Evolutionary conservation across 73 alveolate genomes (phyloP).

Genomic region (Durusdinium trenchii): DNA sequence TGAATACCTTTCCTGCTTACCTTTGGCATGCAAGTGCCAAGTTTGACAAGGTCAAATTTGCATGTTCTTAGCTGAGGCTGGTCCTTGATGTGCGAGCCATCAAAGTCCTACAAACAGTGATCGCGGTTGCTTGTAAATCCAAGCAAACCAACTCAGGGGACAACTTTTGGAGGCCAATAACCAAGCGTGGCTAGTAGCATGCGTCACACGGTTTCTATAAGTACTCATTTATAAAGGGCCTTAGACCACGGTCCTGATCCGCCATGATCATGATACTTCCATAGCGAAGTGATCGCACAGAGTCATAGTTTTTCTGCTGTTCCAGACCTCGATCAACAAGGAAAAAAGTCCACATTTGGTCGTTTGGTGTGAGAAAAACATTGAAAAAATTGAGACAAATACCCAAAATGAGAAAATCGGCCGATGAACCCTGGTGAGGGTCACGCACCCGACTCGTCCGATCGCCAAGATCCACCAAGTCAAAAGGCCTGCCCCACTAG

Average conservation of each 20-base stretch:
- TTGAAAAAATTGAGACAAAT: no score
- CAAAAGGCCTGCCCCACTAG: no score
- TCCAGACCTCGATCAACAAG: constrained; percentile 25
- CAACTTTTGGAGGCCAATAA: neutral
- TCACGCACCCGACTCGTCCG: no score
- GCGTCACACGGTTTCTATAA: no score
- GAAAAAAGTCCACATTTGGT: neutral
- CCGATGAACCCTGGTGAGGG: no score
- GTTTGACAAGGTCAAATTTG: neutral
- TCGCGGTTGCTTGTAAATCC: neutral
- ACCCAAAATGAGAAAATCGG: no score
- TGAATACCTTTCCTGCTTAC: neutral
- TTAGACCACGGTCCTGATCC: constrained; percentile 98
- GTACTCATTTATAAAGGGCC: no score
- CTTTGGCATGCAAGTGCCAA: neutral
- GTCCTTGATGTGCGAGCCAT: constrained; percentile 99
- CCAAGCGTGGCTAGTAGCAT: no score
- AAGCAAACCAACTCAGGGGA: neutral
- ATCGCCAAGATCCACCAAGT: no score
- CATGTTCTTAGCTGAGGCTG: neutral
- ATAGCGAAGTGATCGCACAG: constrained; percentile 98
- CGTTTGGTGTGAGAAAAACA: no score
- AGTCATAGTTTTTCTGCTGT: constrained; percentile 76
- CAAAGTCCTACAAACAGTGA: constrained; percentile 97
- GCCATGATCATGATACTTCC: constrained; percentile 99